A percentile compares a stretch with the other conserved stretches of the same genome.
Conservation (phyloP, 345 rosid species). For the Gossypium herbaceum region DNA sequence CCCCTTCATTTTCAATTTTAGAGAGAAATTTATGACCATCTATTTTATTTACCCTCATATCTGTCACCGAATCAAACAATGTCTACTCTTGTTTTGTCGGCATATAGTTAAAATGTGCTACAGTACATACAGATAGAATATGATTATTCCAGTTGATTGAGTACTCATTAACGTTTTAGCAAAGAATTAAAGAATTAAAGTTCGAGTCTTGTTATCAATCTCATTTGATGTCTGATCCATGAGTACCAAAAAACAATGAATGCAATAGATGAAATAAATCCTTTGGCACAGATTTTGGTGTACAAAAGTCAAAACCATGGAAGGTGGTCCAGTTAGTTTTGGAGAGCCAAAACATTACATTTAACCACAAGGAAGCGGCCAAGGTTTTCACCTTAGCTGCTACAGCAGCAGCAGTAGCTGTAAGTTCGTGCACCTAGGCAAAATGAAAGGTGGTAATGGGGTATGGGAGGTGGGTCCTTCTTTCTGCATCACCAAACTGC, state of each 20-base stretch:
- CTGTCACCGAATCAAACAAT: background rate
- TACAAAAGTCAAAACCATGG: background rate
- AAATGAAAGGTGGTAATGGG: background rate
- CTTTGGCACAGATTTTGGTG: background rate
- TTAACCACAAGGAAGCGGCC: background rate
- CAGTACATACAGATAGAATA: background rate
- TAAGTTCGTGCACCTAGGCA: background rate
- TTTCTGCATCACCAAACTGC: background rate
- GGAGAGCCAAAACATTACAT: background rate
- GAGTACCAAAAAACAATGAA: background rate
- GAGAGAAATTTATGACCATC: background rate
- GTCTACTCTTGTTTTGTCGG: background rate
- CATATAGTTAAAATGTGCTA: background rate
- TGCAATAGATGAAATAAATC: background rate
- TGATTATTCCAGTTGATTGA: background rate
- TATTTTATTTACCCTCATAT: background rate
- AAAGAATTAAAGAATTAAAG: no score
- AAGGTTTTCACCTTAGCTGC: background rate
- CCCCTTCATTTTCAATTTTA: background rate
- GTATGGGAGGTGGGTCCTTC: background rate
- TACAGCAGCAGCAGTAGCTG: background rate
- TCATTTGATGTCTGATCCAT: no score
- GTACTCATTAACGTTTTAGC: no score
- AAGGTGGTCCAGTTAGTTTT: slow-evolving; percentile 4
- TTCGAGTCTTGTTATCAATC: no score